Base-by-base conservation (phyloP, 2,329 filamentous ascomycete genomes). In the Tolypocladium amazonense region DNA sequence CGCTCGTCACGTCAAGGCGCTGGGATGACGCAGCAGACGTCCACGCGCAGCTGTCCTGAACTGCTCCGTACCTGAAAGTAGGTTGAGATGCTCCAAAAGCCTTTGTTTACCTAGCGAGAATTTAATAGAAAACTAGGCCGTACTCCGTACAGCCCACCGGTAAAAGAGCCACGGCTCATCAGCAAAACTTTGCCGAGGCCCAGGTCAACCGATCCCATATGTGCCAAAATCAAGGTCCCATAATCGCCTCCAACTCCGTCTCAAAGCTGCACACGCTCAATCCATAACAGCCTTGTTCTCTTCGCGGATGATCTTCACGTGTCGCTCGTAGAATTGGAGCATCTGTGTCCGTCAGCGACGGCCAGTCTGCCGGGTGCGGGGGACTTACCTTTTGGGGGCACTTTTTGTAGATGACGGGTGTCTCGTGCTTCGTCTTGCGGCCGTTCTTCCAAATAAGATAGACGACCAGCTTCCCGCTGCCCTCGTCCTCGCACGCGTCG, bases 371-470 rank as follows among this genome's bases (percentile, higher is more conserved):
- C 7, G 25, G 7, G 45, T 15, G 25, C 14, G 14, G 6, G 4
- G 3, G 15, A 41, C 75, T 59, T 71, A 88, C 88, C 80, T 87
- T 89, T 69, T 93, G 89, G 0, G 90, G 90, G 65, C 88, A 92
- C 65, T 90, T 87, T 67, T 85, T 81, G 67, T 92, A 89, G 9
- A 92, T 81, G 18, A 86, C 79, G 25, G 78, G 72, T 20, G 89
- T 84, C 12, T 84, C 80, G 67, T 93, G 89, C 68, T 89, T 86
- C 1, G 88, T 89, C 76, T 90, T 92, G 56, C 83, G 78, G 11
- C 85, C 85, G 62, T 88, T 85, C 66, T 85, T 87, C 89, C 90
- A 93, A 15, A 84, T 83, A 38, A 92, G 74, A 65, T 87, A 90
- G 1, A 88, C 88, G 38, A 85, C 79, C 18, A 90, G 76, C 61